A percentile compares a stretch with the other conserved stretches of the same genome.
Evolutionary conservation across 2,329 filamentous ascomycete species (phyloP).

Genomic region (Neurospora crassa): DNA sequence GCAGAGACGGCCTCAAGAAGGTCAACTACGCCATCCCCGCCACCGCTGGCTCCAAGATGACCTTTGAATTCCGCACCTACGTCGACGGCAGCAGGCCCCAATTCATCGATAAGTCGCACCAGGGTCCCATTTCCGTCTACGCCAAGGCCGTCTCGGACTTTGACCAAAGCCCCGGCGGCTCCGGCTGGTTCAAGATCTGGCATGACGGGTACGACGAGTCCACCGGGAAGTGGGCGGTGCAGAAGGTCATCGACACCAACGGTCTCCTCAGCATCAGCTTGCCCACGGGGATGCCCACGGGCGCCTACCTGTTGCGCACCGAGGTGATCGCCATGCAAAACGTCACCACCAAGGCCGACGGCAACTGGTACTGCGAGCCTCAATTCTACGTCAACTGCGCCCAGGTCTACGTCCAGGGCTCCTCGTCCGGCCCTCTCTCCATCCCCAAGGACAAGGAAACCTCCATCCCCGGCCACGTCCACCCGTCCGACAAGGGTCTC

Average conservation of each 20-base stretch:
- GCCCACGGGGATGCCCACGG: conserved; percentile 49
- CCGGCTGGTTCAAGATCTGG: conserved; percentile 72
- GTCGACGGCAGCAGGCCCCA: conserved; percentile 45
- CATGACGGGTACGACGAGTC: conserved; percentile 53
- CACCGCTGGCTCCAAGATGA: conserved; percentile 44
- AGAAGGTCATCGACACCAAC: conserved; percentile 54
- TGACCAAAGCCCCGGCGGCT: conserved; percentile 42
- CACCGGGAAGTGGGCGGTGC: conserved; percentile 56
- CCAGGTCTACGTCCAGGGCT: conserved; percentile 51
- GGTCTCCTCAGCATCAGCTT: conserved; percentile 55
- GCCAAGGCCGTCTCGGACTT: conserved; percentile 59
- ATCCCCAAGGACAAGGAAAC: conserved; percentile 42
- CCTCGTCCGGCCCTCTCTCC: conserved; percentile 32
- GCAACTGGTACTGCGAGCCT: conserved; percentile 39
- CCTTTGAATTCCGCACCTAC: conserved; percentile 57
- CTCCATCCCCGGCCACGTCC: conserved; percentile 57
- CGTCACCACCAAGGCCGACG: conserved; percentile 25
- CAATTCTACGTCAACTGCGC: conserved; percentile 68
- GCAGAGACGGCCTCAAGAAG: conserved; percentile 32
- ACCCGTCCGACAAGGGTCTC: conserved; percentile 42
- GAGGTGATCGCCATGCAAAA: conserved; percentile 62
- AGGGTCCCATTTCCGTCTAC: conserved; percentile 65
- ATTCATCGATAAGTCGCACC: conserved; percentile 50
- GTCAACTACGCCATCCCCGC: conserved; percentile 41
- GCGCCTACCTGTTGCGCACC: conserved; percentile 62